phyloP scores from a whole-genome alignment of 2,329 filamentous ascomycete genomes.

The Ambrosiella xylebori region DNA sequence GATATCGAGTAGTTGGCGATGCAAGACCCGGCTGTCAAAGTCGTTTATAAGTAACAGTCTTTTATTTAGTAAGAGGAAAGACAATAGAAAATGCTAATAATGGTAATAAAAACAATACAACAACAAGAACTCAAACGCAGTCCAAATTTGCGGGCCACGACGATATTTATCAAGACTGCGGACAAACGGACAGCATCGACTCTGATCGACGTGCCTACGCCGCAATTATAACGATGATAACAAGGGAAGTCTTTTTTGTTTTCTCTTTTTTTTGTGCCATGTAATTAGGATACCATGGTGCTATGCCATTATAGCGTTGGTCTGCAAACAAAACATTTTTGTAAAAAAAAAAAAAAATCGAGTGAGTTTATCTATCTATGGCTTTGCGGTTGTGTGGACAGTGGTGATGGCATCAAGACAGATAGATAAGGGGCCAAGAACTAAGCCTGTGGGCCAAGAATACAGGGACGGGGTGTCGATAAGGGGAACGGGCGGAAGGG shows the following conservation, averaged over 20 bases:
- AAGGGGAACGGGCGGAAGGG: background rate
- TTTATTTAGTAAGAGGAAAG: background rate
- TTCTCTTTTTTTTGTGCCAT: background rate
- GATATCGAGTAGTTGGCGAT: background rate
- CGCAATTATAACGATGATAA: background rate
- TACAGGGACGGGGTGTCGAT: background rate
- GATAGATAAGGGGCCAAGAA: background rate
- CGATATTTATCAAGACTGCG: background rate
- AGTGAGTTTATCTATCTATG: background rate
- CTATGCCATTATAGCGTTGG: no score
- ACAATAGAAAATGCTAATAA: background rate
- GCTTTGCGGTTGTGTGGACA: background rate
- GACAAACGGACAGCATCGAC: background rate
- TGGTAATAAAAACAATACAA: background rate
- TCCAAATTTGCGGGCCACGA: background rate
- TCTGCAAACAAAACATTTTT: no score
- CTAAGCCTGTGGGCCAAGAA: background rate
- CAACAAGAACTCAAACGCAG: background rate
- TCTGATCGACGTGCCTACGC: background rate
- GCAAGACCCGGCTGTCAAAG: background rate
- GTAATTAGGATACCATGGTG: no score
- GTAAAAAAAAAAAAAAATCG: background rate
- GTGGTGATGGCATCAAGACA: background rate
- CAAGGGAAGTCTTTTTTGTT: background rate
- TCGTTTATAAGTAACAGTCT: background rate